phyloP scores from a whole-genome alignment of 1,139 yeast genomes.

The Kluyveromyces sp. region DNA sequence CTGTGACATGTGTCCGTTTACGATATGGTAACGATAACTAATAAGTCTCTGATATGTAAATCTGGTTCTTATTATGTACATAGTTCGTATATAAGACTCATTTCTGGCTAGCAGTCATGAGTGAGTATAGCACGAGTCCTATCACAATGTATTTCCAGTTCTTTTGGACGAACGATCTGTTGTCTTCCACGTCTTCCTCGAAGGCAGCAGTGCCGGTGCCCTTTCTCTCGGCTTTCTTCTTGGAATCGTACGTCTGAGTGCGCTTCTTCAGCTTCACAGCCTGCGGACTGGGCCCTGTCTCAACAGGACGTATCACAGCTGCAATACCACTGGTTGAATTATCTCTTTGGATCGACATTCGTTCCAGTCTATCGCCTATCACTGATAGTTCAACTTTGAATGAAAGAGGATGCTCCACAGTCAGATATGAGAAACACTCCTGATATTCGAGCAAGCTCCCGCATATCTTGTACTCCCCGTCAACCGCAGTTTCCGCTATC shows the following conservation, averaged over 20 bases:
- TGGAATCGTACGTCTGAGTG: slow-evolving; percentile 30
- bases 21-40: no score
- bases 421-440: slow-evolving; percentile 22
- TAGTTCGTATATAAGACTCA: not conserved
- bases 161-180: slow-evolving; percentile 23
- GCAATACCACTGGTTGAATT: slow-evolving; percentile 4
- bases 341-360: slow-evolving; percentile 14
- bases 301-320: slow-evolving; percentile 15
- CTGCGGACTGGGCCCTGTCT: slow-evolving; percentile 19
- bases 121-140: slow-evolving; percentile 21
- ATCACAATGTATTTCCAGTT: slow-evolving; percentile 28
- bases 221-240: slow-evolving; percentile 16
- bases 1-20: not conserved
- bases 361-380: slow-evolving; percentile 11
- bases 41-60: no score
- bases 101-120: not conserved
- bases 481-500: not conserved
- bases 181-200: slow-evolving; percentile 17
- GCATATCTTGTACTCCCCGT: slow-evolving; percentile 15
- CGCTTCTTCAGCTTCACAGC: slow-evolving; percentile 22
- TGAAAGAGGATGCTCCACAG: slow-evolving; percentile 18
- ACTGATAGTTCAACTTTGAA: slow-evolving; percentile 19
- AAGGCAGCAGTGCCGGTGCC: slow-evolving; percentile 18
- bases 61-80: not conserved
- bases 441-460: slow-evolving; percentile 12